phyloP scores from a whole-genome alignment of 2,329 filamentous ascomycete genomes.

The Colletotrichum tropicicola region DNA sequence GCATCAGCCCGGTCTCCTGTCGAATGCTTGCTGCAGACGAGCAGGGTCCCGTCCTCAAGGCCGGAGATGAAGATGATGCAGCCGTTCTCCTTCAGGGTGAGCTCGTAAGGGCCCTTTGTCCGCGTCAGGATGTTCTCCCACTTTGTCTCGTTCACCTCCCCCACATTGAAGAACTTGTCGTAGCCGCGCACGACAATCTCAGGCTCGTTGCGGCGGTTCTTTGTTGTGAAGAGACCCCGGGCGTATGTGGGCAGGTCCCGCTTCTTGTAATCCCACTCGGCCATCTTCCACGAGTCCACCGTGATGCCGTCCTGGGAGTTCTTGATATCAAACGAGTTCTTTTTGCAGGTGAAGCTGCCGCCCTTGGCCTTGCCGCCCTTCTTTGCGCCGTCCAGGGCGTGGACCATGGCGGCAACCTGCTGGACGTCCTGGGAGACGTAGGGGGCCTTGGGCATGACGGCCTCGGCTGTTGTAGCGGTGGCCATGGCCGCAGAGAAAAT shows the following conservation, averaged over 20 bases:
- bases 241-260: conserved; percentile 88
- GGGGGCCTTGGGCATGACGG: conserved; percentile 58
- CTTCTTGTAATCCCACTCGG: conserved; percentile 97
- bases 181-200: conserved; percentile 93
- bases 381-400: conserved; percentile 67
- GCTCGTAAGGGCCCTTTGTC: conserved; percentile 89
- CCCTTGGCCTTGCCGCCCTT: conserved; percentile 61
- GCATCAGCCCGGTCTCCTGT: conserved; percentile 81
- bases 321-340: conserved; percentile 77
- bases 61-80: conserved; percentile 98
- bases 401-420: conserved; percentile 73
- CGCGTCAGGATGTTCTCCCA: conserved; percentile 82
- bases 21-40: conserved; percentile 99
- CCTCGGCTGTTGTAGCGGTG: conserved; percentile 25
- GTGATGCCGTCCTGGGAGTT: conserved; percentile 69
- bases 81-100: conserved; percentile 98
- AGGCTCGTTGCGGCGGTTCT: conserved; percentile 66
- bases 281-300: conserved; percentile 92
- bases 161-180: conserved; percentile 98
- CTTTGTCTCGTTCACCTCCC: conserved; percentile 81
- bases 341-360: conserved; percentile 75
- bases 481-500: conserved; percentile 13
- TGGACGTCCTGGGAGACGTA: conserved; percentile 75
- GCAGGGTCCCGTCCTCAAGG: conserved; percentile 84
- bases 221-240: conserved; percentile 91